Evolutionary conservation across 176 grass and related monocot genomes (phyloP), one percentile per base, ranked within the genome.

Genomic region (Oryza glumipatula): DNA sequence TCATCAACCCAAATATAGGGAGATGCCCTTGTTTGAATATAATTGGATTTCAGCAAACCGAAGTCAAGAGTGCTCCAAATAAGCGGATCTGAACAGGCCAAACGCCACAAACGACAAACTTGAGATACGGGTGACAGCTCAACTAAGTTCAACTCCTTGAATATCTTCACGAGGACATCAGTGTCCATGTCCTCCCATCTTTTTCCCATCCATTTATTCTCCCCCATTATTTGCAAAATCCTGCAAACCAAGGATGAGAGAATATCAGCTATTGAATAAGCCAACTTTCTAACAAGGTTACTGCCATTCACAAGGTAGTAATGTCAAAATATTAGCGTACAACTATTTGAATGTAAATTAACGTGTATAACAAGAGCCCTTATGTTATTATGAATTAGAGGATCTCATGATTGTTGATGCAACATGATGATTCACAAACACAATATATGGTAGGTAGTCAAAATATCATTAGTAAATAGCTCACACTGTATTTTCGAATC

Each of bases 111-210:
- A 26, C 39, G 88, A 22, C 96, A 99, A 63, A 96, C 94, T 82
- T 91, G 92, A 64, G 94, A 99, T 77, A 94, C 90, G 23, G 94
- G 94, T 80, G 87, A 87, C 71, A 99, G 54, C 76, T 99, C 91
- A 79, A 94, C 88, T 88, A 99, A 81, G 89, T 96, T 96, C 69
- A 99, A 82, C 66, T 94, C 90, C 86, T 96, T 99, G 65, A 99
- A 96, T 80, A 99, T 96, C 87, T 99, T 96, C 84, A 96, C 94
- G 17, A 99, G 80, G 68, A 99, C 96, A 89, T 99, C 96, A 66
- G 92, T 96, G 54, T 99, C 94, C 90, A 99, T 99, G 73, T 99
- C 96, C 82, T 99, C 96, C 96, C 96, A 99, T 89, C 90, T 88
- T 92, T 88, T 96, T 15, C 88, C 92, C 60, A 89, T 76, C 72